These are phyloP conservation scores for Pontederia crassipes DNA, from an alignment of 176 grass and related monocot species.

Conservation along the genomic window DNA sequence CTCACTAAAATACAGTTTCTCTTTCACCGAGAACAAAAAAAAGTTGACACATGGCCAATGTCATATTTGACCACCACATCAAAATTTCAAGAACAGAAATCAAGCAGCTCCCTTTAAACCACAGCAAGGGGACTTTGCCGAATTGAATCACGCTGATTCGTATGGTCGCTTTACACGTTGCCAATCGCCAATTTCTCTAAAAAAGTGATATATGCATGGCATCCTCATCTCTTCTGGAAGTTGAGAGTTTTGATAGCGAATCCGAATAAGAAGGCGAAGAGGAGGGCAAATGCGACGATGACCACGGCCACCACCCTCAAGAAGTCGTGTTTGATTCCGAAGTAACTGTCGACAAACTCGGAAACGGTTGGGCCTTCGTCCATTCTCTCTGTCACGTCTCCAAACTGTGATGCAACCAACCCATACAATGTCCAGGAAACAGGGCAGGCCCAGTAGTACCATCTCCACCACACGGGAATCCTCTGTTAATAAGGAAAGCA, in stretches of 20 bases:
- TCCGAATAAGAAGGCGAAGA: constrained; percentile 57
- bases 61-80: no score
- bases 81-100: no score
- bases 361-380: constrained; percentile 23
- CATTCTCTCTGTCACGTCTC: constrained; percentile 31
- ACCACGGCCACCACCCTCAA: constrained; percentile 42
- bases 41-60: no score
- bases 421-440: constrained; percentile 71
- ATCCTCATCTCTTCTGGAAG: constrained; percentile 67
- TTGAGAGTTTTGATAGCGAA: constrained; percentile 74
- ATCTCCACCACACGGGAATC: constrained; percentile 78
- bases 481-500: constrained; percentile 31
- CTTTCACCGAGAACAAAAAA: no score
- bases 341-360: constrained; percentile 39
- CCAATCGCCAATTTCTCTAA: no score
- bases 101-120: no score
- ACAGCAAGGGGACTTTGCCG: no score
- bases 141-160: no score
- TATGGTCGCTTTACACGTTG: no score
- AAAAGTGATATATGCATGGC: no score
- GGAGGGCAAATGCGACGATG: constrained; percentile 30
- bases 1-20: no score
- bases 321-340: constrained; percentile 64
- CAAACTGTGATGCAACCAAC: constrained; percentile 61
- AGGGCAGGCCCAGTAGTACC: constrained; percentile 68